Conservation (phyloP, 129 eudicot genomes). For the Arctium lappa region DNA sequence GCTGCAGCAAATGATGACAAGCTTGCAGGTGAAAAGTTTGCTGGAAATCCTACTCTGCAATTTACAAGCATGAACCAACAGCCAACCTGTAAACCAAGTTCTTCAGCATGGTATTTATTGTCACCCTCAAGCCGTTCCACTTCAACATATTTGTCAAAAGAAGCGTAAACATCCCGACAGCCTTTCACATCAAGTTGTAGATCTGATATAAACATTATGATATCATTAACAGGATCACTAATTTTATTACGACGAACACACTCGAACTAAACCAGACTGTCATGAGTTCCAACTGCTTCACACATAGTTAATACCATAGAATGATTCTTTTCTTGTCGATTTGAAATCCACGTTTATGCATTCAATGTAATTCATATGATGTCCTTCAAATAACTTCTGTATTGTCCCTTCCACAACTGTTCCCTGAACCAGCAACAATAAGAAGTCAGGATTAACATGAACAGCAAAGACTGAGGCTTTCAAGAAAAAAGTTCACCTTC, state of each 20-base stretch:
- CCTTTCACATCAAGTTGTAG: conserved; percentile 99
- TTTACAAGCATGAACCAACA: conserved; percentile 5
- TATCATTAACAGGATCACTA: background rate
- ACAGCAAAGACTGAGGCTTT: background rate
- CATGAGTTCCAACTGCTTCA: conserved; percentile 1
- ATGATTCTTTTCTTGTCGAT: conserved; percentile 97
- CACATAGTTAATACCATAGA: conserved; percentile 60
- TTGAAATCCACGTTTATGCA: conserved; percentile 91
- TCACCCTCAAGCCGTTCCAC: conserved; percentile 98
- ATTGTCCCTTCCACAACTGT: conserved; percentile 99
- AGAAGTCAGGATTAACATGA: conserved; percentile 24
- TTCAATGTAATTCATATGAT: conserved; percentile 95
- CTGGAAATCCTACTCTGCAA: background rate
- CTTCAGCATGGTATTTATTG: conserved; percentile 91
- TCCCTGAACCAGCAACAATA: conserved; percentile 52
- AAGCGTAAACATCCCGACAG: conserved; percentile 91
- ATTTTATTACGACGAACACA: background rate
- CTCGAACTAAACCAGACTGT: background rate
- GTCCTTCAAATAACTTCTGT: conserved; percentile 96
- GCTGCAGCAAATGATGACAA: background rate
- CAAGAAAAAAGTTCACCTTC: conserved; percentile 54
- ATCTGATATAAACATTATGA: conserved; percentile 46
- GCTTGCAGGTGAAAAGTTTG: background rate
- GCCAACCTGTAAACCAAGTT: conserved; percentile 82
- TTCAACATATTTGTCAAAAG: conserved; percentile 97